Base-by-base conservation (phyloP, 192 early-diverging fungal genomes). In the Gigaspora rosea region DNA sequence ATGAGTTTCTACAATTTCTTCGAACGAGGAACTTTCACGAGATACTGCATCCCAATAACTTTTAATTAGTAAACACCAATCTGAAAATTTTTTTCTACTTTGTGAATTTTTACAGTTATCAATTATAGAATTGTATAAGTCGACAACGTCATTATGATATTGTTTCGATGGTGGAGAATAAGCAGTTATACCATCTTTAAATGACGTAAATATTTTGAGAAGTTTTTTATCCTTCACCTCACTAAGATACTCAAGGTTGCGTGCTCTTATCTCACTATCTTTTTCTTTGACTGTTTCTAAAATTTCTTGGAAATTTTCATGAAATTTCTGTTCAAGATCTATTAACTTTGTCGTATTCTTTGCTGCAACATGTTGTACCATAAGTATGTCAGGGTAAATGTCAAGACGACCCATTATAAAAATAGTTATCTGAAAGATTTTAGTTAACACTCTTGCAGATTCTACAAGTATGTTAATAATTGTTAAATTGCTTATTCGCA, bases 111-210 rank as follows among this genome's bases (percentile, higher is more conserved):
- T 62, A 22, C 74, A 76, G 15, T 48, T 32, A 9, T 76, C 7
- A 36, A 76, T 33, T 51, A 76, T 62, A 16, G 58, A 49, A 10
- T 62, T 51, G 36, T 76, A 76, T 32, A 76, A 48, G 47, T 76
- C 51, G 33, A 65, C 22, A 36, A 76, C 22, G 65, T 76, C 74
- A 16, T 76, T 63, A 48, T 76, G 74, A 50, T 76, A 76, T 65
- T 76, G 74, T 7, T 36, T 63, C 18, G 74, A 76, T 46, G 74
- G 74, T 47, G 73, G 41, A 27, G 73, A 59, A 47, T 75, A 64
- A 48, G 73, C 59, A 64, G 47, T 75, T 59, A 61, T 61, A 61
- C 59, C 73, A 61, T 75, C 36, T 59, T 75, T 75, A 52, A 75
- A 75, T 52, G 73, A 41, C 13, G 35, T 18, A 64, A 75, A 75